A percentile compares a stretch with the other conserved stretches of the same genome.
phyloP scores from a whole-genome alignment of 495 filamentous ascomycete species.

The Aspergillus cavernicola region DNA sequence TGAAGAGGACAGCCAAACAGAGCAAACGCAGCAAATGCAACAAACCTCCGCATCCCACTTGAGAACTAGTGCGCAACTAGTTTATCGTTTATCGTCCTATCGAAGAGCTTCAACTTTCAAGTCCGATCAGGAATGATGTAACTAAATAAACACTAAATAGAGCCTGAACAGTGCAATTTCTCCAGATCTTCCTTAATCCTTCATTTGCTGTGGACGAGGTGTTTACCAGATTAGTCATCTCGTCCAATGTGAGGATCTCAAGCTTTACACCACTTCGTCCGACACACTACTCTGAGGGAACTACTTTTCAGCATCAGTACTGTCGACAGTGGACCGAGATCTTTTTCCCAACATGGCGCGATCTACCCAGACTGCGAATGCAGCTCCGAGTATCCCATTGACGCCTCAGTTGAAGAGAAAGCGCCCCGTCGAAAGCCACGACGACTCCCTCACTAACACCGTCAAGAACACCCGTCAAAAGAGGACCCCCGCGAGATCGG shows the following conservation, averaged over 20 bases:
- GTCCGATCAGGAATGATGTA: too few relatives aligned
- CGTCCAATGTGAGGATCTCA: too few relatives aligned
- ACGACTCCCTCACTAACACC: background rate
- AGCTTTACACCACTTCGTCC: too few relatives aligned
- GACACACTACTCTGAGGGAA: too few relatives aligned
- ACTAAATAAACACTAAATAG: too few relatives aligned
- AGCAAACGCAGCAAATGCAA: conserved; percentile 23
- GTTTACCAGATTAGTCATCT: too few relatives aligned
- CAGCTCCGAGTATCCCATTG: background rate
- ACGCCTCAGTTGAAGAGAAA: conserved; percentile 17
- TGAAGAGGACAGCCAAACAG: conserved; percentile 15
- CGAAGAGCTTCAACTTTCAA: too few relatives aligned
- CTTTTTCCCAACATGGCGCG: background rate
- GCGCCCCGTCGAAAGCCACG: background rate
- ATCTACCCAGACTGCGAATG: background rate
- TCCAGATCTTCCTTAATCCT: too few relatives aligned
- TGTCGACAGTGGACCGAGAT: background rate
- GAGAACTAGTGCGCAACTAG: background rate
- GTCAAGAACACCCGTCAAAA: background rate
- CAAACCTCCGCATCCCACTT: conserved; percentile 28
- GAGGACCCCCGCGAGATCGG: background rate
- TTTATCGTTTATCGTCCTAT: background rate
- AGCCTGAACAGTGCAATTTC: too few relatives aligned
- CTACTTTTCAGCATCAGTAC: too few relatives aligned
- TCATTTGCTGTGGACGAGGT: too few relatives aligned